These are phyloP conservation scores for Tricholoma hemisulphureum DNA, from an alignment of 768 basidiomycete species.

Conservation along the genomic window DNA sequence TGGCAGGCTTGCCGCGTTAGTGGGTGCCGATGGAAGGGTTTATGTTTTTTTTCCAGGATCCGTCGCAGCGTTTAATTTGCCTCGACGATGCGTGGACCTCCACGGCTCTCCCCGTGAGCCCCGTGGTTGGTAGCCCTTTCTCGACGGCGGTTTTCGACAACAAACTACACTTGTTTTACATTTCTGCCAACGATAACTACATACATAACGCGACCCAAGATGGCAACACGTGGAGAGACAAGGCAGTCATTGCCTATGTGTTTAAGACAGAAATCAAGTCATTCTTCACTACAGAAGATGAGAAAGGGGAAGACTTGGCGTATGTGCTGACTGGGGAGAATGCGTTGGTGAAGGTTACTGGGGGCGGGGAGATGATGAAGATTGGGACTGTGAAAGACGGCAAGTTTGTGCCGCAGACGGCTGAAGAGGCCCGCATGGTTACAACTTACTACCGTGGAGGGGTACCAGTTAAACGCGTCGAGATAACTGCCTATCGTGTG, in stretches of 20 bases:
- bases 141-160: too few species aligned
- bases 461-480: too few species aligned
- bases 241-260: too few species aligned
- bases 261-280: too few species aligned
- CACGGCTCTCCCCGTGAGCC: background rate
- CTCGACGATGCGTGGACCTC: background rate
- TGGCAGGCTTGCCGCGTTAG: background rate
- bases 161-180: background rate
- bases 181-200: background rate
- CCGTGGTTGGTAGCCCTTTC: background rate
- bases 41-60: background rate
- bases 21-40: background rate
- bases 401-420: background rate
- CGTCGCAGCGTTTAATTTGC: background rate
- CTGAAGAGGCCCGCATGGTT: too few species aligned
- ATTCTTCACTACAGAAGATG: too few species aligned
- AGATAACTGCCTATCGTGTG: too few species aligned
- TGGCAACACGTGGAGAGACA: too few species aligned
- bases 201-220: too few species aligned
- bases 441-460: too few species aligned
- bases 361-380: background rate
- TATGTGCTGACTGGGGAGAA: background rate
- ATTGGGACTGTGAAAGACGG: background rate
- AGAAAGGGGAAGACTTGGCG: background rate
- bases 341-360: background rate